Evolutionary conservation across 805 yeast species (phyloP).

Genomic region (Yarrowia bubula): DNA sequence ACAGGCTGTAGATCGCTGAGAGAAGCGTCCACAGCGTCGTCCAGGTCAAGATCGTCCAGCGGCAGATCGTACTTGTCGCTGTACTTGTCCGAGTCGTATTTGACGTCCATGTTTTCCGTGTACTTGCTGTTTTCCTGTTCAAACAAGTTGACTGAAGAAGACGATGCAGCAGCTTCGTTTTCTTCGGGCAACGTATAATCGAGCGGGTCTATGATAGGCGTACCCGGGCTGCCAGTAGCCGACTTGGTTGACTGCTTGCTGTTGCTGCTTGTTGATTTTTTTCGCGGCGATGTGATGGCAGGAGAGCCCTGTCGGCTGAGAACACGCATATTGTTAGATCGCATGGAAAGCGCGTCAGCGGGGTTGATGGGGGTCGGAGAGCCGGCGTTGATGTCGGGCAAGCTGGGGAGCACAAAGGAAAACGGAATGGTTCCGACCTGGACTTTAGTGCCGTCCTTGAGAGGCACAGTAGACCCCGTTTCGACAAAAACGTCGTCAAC

Average conservation of each 20-base stretch:
- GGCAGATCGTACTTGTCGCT: constrained; percentile 24
- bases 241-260: constrained; percentile 19
- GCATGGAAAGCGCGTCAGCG: constrained; percentile 21
- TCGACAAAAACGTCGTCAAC: constrained; percentile 89
- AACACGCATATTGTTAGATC: constrained; percentile 11
- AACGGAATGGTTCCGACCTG: constrained; percentile 94
- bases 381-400: background rate
- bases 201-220: background rate
- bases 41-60: constrained; percentile 16
- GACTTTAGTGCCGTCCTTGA: constrained; percentile 66
- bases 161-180: background rate
- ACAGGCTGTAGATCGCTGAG: constrained; percentile 20
- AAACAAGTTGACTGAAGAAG: constrained; percentile 15
- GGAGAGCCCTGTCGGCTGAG: constrained; percentile 23
- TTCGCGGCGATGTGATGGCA: constrained; percentile 2
- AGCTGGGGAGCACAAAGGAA: constrained; percentile 75
- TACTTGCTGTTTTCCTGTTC: constrained; percentile 21
- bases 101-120: constrained; percentile 6
- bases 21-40: constrained; percentile 19
- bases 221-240: constrained; percentile 1
- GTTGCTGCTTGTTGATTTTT: constrained; percentile 12
- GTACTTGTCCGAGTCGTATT: constrained; percentile 2
- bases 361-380: constrained; percentile 19
- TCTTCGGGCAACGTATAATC: constrained; percentile 3
- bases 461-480: constrained; percentile 85